Evolutionary conservation across 129 eudicot species (phyloP), one percentile per base, ranked within the genome.

Genomic region (Centaurea solstitialis): DNA sequence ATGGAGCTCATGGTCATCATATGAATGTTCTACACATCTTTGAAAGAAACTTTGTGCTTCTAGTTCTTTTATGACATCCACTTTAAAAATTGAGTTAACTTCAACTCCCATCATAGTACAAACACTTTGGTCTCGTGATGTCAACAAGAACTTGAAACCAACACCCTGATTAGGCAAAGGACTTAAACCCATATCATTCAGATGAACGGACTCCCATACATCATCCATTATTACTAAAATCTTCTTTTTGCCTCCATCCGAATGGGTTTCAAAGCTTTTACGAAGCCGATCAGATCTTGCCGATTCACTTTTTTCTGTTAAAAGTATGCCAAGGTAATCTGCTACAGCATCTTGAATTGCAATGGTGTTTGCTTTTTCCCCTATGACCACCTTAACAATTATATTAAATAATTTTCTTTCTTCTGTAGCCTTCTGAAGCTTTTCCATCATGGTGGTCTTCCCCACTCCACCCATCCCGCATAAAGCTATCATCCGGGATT

Each of bases 391-490:
- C 38, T 33, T 13, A 4, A 76, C 38, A 37, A 76, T 20, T n/a
- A 26, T 21, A 18, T 10, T 22, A 13, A 76, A 76, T 38, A 76
- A 61, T 6, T 20, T 76, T 21, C 12, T 37, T 15, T 76, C 59
- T 0, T 20, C 5, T 1, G 11, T 61, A 20, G 1, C 59, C 12
- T 21, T 37, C 22, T 33, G 62, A 1, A 76, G 71, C 12, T 35
- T 11, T 61, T 59, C 47, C 71, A 75, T 75, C 70, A 61, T 75
- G 12, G 79, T 61, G 47, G 79, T 75, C 47, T 76, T 76, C 24
- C 80, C 80, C 9, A 76, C 80, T 15, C 80, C 72, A 0, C 72
- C 80, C 72, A 62, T 76, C 2, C 80, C 80, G 6, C 73, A 65
- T 13, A 77, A 35, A 22, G 73, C 80, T 23, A 77, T 66, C 61